Conservation (phyloP, 2,329 filamentous ascomycete genomes). For the Biscogniauxia mediterranea region DNA sequence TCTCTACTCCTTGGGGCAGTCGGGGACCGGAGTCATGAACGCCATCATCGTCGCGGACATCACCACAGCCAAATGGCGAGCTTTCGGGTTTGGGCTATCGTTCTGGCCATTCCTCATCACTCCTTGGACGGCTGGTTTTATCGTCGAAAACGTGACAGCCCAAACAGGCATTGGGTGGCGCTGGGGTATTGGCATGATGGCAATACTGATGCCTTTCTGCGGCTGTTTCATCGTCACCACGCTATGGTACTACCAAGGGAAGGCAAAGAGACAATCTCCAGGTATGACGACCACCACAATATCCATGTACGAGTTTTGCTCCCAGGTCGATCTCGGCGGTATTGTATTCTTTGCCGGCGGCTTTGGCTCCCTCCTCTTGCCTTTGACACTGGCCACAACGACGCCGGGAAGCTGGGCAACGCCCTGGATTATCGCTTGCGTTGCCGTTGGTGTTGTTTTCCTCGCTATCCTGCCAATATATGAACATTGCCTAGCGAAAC, state of each 20-base stretch:
- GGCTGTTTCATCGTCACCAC: slow-evolving; percentile 48
- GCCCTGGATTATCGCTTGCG: slow-evolving; percentile 43
- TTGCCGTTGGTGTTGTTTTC: slow-evolving; percentile 40
- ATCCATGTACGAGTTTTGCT: slow-evolving; percentile 35
- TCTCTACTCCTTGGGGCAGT: slow-evolving; percentile 58
- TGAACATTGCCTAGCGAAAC: slow-evolving; percentile 41
- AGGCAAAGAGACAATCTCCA: slow-evolving; percentile 44
- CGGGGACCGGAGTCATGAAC: slow-evolving; percentile 58
- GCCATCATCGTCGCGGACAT: slow-evolving; percentile 64
- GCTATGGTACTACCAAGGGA: slow-evolving; percentile 48
- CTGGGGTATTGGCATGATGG: slow-evolving; percentile 58
- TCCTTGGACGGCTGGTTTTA: slow-evolving; percentile 53
- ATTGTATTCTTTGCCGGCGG: slow-evolving; percentile 46
- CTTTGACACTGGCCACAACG: slow-evolving; percentile 44
- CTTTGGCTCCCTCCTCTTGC: slow-evolving; percentile 47
- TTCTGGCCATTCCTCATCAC: slow-evolving; percentile 45
- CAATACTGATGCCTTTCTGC: slow-evolving; percentile 46
- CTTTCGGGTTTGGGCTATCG: slow-evolving; percentile 47
- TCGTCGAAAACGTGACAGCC: slow-evolving; percentile 41
- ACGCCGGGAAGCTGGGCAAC: slow-evolving; percentile 42
- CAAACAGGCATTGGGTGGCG: slow-evolving; percentile 45
- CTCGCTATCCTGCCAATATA: slow-evolving; percentile 46
- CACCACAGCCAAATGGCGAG: slow-evolving; percentile 51
- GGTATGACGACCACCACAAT: slow-evolving; percentile 23
- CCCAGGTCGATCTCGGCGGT: slow-evolving; percentile 40